Conservation (phyloP, 2,329 filamentous ascomycete genomes). For the Nannizziopsis arthrosporioides region DNA sequence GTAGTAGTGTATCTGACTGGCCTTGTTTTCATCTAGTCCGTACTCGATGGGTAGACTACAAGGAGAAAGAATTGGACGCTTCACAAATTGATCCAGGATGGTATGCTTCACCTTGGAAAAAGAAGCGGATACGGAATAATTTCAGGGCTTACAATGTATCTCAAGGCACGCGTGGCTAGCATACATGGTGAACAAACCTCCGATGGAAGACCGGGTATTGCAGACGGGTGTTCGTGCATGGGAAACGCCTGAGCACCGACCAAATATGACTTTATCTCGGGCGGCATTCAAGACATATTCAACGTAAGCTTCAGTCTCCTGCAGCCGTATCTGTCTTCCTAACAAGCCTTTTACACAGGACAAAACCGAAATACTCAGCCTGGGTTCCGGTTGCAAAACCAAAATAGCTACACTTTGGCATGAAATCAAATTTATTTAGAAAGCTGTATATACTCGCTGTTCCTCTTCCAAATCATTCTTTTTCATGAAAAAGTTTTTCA, state of each 20-base stretch:
- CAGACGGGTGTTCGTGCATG: constrained; percentile 57
- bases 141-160: constrained; percentile 4
- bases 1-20: not conserved
- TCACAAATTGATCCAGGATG: constrained; percentile 84
- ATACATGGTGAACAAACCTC: constrained; percentile 81
- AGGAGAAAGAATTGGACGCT: constrained; percentile 55
- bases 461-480: not conserved
- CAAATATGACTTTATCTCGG: constrained; percentile 62
- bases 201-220: constrained; percentile 61
- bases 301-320: constrained; percentile 56
- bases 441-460: constrained; percentile 11
- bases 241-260: constrained; percentile 61
- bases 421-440: constrained; percentile 10
- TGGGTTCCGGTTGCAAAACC: constrained; percentile 26
- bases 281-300: constrained; percentile 86
- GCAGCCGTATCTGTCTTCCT: not conserved
- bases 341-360: constrained; percentile 17
- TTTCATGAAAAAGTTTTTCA: not conserved
- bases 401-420: constrained; percentile 14
- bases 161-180: constrained; percentile 87
- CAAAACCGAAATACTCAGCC: constrained; percentile 26
- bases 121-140: not conserved
- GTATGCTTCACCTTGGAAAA: constrained; percentile 30
- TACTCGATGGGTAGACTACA: constrained; percentile 96
- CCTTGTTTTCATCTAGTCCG: constrained; percentile 49